Base-by-base conservation (phyloP, 2,329 filamentous ascomycete genomes). In the Monosporascus sp. region DNA sequence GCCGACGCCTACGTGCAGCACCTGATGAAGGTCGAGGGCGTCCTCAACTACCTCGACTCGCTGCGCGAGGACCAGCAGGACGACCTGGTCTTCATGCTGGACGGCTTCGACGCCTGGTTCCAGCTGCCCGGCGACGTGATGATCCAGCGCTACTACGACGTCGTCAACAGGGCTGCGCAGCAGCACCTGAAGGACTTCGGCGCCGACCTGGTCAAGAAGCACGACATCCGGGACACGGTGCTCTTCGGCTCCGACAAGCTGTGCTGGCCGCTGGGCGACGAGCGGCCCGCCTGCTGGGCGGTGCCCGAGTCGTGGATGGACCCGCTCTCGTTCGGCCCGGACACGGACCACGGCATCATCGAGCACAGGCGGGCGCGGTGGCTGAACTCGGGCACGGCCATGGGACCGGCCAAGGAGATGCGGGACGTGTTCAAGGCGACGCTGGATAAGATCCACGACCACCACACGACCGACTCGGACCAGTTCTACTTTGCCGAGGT, bases 121-220 rank as follows among this genome's bases (percentile, higher is more conserved):
- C 85, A 89, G 64, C 71, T 88, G 2, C 83, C 84, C 0, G 78
- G 82, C 3, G 79, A 85, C 42, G 73, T 87, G 20, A 69, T 88
- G 57, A 76, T 89, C 25, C 70, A 78, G 57, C 77, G 85, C 44
- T 89, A 87, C 65, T 80, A 83, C 57, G 69, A 73, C 15, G 69
- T 82, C 17, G 64, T 80, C 18, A 69, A 73, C n/a, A 73, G 74
- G 49, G 79, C 77, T 27, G 82, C 87, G 57, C 65, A 68, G 34
- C 74, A 77, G 25, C 67, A 86, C 42, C 68, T 70, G 37, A 66
- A 72, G 49, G 75, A 72, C 39, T 82, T 83, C 56, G 78, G 78
- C 2, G 62, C 69, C 49, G 63, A 60, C 22, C 58, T 66, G 18
- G 54, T 65, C 49, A 64, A 70, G 38, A 56, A 63, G n/a, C 61